Evolutionary conservation across 306 rosid genomes (phyloP), one percentile per base, ranked within the genome.

Genomic region (Corylus heterophylla): DNA sequence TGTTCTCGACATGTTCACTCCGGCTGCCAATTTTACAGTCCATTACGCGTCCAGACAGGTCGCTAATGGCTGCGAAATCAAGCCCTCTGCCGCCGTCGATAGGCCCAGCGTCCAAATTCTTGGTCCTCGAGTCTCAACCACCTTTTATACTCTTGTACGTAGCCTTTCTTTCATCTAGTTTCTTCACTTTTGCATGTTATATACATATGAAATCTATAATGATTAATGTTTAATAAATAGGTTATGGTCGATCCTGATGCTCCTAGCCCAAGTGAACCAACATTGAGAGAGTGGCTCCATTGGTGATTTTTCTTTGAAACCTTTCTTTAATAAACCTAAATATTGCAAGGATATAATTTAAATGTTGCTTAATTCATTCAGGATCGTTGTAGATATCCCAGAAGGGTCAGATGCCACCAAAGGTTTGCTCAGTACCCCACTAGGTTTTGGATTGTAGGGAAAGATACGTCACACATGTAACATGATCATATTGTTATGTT

Each of bases 201-300:
- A 42, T 42, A 5, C 39, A 5, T 16, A 48, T 69, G 68, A 17
- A 55, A 31, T 31, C 2, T 6, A 13, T 27, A 48, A 29, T 35
- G 54, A 35, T 61, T 79, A 31, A 31, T 31, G 73, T 22, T 52
- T 37, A 17, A 22, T 35, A 2, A 29, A 31, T 39, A 82, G 85
- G 79, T 82, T 27, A 82, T 82, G 85, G 85, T 82, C 10, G 85
- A 82, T 78, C 85, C 85, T 22, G 85, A 82, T 78, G 85, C 85
- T 47, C 85, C 85, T 1, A 82, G 85, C 71, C 85, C 85, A 10
- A 82, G 85, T 74, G 82, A 82, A 62, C 85, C 85, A 47, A 12
- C 82, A 2, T 50, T 73, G 54, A 82, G 82, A 74, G 85, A 78
- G 79, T 82, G 85, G 82, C 85, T 82, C 48, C 85, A 82, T 31